Evolutionary conservation across 805 yeast species (phyloP), one percentile per base, ranked within the genome.

Genomic region (Pichia exigua): DNA sequence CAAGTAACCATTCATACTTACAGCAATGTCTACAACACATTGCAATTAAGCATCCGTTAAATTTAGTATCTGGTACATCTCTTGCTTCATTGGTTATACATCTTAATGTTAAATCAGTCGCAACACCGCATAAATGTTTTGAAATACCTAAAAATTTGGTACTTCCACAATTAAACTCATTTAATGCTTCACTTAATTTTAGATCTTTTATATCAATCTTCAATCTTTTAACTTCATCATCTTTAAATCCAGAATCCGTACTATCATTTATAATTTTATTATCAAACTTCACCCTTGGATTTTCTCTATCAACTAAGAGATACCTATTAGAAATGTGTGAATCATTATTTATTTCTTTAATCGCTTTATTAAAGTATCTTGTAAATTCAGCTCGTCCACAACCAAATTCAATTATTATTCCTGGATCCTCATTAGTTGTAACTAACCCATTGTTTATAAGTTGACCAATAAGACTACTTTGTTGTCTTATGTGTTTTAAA

Each of bases 11-110:
- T n/a, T 73, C 68, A 54, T 79, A 82, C 42, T 76, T 68, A 60
- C 97, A 91, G 21, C 83, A 82, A 61, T 90, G 97, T 50, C 97
- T 75, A 65, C 97, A 90, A 63, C 97, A 90, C 88, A 91, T 84
- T 26, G 97, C 97, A 32, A 90, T 87, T 28, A 87, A 68, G 55
- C 86, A 67, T 0, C 94, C 95, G 3, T 67, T 65, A 46, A 67
- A 65, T 12, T 59, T 49, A 2, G 49, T 21, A 30, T 49, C 17
- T 40, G 44, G 22, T 55, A 45, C 20, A 17, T 54, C 59, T 18
- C 45, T 44, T 10, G 47, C 46, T 1, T 73, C 54, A 13, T 64
- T 57, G 0, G 74, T 54, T 2, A 89, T 64, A 67, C 89, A 84
- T 57, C 81, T 73, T 26, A 91, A 66, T 0, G 97, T 85, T 47